Conservation (phyloP, 306 rosid species). For the Spatholobus suberectus region DNA sequence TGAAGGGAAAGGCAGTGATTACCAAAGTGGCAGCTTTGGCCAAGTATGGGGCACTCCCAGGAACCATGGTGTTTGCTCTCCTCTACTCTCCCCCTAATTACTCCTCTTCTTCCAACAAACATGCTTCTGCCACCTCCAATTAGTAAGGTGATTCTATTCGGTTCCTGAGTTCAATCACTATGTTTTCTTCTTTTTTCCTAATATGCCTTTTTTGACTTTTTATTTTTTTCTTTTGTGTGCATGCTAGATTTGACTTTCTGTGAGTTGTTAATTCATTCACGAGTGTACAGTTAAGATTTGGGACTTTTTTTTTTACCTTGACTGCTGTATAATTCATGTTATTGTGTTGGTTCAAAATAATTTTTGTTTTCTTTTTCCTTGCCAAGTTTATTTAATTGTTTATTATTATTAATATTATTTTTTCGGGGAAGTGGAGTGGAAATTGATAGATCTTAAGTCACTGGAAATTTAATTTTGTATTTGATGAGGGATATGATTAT, state of each 20-base stretch:
- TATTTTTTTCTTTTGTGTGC: no score
- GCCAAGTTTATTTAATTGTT: background rate
- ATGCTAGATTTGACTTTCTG: background rate
- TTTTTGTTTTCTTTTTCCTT: background rate
- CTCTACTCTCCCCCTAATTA: constrained; percentile 50
- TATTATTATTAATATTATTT: background rate
- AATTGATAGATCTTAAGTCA: background rate
- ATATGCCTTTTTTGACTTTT: background rate
- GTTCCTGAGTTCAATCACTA: background rate
- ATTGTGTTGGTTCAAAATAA: background rate
- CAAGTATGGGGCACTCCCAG: constrained; percentile 44
- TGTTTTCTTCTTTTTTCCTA: background rate
- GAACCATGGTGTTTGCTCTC: constrained; percentile 48
- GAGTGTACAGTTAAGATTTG: background rate
- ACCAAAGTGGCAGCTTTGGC: constrained; percentile 48
- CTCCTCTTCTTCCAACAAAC: constrained; percentile 22
- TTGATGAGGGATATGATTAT: background rate
- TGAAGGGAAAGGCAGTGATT: constrained; percentile 48
- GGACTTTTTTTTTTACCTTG: no score
- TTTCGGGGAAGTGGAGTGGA: background rate
- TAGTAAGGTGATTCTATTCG: constrained; percentile 6
- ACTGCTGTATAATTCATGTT: background rate
- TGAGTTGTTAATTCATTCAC: background rate
- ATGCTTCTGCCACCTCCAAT: constrained; percentile 23
- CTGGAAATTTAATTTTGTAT: background rate